Evolutionary conservation across 169 alveolate species (phyloP), one percentile per base, ranked within the genome.

Genomic region (Eimeria falciformis): DNA sequence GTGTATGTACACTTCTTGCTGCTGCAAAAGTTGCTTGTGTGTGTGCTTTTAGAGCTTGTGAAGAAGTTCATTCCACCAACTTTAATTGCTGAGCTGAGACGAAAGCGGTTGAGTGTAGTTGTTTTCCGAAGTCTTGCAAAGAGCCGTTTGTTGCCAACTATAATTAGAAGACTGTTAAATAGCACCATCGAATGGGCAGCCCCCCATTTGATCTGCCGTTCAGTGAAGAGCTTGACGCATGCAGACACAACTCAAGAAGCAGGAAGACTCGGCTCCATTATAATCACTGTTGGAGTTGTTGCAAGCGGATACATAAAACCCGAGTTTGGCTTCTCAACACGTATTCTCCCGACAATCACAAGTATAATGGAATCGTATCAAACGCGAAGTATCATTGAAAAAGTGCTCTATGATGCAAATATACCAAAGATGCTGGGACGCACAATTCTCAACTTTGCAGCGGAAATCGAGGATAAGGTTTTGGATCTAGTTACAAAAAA

Each of bases 101-200:
- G 50, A 27, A 66, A 29, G 12, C 27, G 37, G 17, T 0, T 66
- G 1, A 3, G 46, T 1, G 43, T 29, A 21, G 7, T 66, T 29
- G 14, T 66, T 21, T 66, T 66, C 37, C 78, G 78, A 50, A 50
- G 58, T 50, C 58, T 50, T 50, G 14, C 58, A 50, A 14, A 50
- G 58, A 50, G 14, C 14, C 21, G 78, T 66, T n/a, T n/a, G n/a
- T n/a, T n/a, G n/a, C n/a, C n/a, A n/a, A n/a, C n/a, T n/a, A 50
- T 50, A 50, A 14, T 50, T 14, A 7, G 62, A 7, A 50, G 62
- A 11, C 14, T 50, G 62, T 11, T 50, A 47, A 23, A 56, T 6
- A 73, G 43, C 37, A 73, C 83, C 3, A 33, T 43, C 2, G 83
- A 56, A 43, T 73, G 83, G 83, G 83, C 43, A 25, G 3, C 56